A percentile compares a stretch with the other conserved stretches of the same genome.
phyloP scores from a whole-genome alignment of 306 rosid species.

The Sindora glabra region DNA sequence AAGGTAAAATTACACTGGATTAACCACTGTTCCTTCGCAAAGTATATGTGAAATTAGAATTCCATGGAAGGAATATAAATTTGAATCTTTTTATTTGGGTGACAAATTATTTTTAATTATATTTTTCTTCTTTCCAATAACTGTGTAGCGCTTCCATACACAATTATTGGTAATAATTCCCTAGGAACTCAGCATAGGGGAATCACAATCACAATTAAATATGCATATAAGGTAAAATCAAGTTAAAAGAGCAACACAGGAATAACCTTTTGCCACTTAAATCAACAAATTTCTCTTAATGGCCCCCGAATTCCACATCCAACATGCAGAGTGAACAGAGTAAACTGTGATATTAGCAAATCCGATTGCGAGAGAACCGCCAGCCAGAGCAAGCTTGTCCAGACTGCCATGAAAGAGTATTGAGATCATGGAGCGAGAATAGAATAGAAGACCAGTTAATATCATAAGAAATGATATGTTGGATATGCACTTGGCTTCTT shows the following conservation, averaged over 20 bases:
- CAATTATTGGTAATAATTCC: neutral
- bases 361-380: conserved; percentile 30
- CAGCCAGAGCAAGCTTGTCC: conserved; percentile 23
- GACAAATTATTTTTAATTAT: too few relatives aligned
- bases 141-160: neutral
- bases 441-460: conserved; percentile 13
- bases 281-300: conserved; percentile 75
- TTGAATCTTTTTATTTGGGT: neutral
- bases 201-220: neutral
- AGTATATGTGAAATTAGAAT: neutral
- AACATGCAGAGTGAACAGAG: conserved; percentile 58
- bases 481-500: conserved; percentile 19
- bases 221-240: neutral
- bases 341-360: conserved; percentile 31
- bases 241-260: neutral
- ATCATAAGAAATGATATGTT: conserved; percentile 20
- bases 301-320: conserved; percentile 99
- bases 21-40: neutral
- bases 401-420: conserved; percentile 32
- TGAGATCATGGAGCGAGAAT: conserved; percentile 33
- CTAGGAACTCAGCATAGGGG: neutral
- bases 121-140: neutral
- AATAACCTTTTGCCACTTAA: conserved; percentile 55
- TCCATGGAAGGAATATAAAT: neutral
- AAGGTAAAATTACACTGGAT: neutral